A percentile compares a stretch with the other conserved stretches of the same genome.
Conservation (phyloP, 2,329 filamentous ascomycete genomes). For the Epichloe gansuensis region DNA sequence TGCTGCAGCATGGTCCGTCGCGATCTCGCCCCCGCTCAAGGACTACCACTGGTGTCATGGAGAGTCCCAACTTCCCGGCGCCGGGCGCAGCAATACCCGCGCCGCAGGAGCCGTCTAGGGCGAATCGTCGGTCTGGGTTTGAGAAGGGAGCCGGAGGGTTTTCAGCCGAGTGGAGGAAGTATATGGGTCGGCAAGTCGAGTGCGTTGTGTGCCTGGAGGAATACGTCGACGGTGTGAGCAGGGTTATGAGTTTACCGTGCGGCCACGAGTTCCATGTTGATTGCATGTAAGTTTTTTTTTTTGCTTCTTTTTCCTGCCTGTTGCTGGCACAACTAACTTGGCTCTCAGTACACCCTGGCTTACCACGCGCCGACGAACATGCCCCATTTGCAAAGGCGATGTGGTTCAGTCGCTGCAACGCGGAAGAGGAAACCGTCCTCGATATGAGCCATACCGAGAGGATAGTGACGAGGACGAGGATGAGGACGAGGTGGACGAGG, state of each 20-base stretch:
- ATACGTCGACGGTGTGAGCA: conserved; percentile 85
- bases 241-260: conserved; percentile 93
- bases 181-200: conserved; percentile 60
- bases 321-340: background rate
- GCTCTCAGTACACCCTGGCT: conserved; percentile 76
- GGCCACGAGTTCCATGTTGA: conserved; percentile 96
- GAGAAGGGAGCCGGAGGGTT: conserved; percentile 34
- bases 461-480: conserved; percentile 33
- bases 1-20: conserved; percentile 49
- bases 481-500: conserved; percentile 21
- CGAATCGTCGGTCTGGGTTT: conserved; percentile 23
- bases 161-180: conserved; percentile 48
- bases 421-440: conserved; percentile 35
- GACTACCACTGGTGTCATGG: conserved; percentile 48
- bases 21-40: conserved; percentile 49
- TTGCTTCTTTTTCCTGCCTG: no score
- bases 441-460: conserved; percentile 43
- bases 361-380: conserved; percentile 88
- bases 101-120: conserved; percentile 21
- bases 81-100: conserved; percentile 29
- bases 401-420: conserved; percentile 62
- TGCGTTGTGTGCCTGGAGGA: conserved; percentile 96
- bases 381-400: conserved; percentile 96
- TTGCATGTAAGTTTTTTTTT: conserved; percentile 73
- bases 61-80: conserved; percentile 32